Evolutionary conservation across 164 flowering plant genomes (phyloP).

Genomic region (Tetrastigma voinierianum): DNA sequence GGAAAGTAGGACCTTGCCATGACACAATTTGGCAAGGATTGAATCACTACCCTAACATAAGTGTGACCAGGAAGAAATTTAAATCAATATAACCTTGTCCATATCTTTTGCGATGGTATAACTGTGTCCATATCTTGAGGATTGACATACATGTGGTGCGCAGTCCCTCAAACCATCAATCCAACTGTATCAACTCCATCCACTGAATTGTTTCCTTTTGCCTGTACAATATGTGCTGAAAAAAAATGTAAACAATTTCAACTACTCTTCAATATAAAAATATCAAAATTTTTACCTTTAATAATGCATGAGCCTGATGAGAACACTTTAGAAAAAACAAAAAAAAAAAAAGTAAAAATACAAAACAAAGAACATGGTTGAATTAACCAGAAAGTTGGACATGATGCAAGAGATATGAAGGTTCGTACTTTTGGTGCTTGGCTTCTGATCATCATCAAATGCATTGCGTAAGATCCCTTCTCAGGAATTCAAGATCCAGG

Average conservation of each 20-base stretch:
- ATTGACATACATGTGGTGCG: slow-evolving; percentile 60
- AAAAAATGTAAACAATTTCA: slow-evolving; percentile 11
- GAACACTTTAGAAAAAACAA: not conserved
- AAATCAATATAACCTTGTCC: too few relatives aligned
- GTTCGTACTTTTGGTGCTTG: slow-evolving; percentile 84
- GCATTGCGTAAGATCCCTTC: slow-evolving; percentile 97
- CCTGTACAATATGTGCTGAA: slow-evolving; percentile 91
- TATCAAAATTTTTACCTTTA: not conserved
- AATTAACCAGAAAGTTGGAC: not conserved
- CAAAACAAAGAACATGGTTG: too few relatives aligned
- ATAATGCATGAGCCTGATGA: not conserved
- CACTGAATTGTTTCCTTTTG: slow-evolving; percentile 99
- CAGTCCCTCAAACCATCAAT: slow-evolving; percentile 95
- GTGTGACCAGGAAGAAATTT: too few relatives aligned
- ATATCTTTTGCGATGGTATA: too few relatives aligned
- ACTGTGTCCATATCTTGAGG: not conserved
- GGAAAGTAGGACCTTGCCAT: not conserved
- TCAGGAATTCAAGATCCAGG: slow-evolving; percentile 88
- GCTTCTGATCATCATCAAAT: slow-evolving; percentile 90
- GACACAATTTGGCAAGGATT: not conserved
- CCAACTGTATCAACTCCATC: slow-evolving; percentile 99
- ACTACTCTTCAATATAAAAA: not conserved
- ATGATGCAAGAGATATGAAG: slow-evolving; percentile 4
- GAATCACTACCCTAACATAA: too few relatives aligned
- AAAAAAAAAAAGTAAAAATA: not conserved